These are phyloP conservation scores for Sextonia rubra DNA, from an alignment of 164 flowering plant species.

Conservation along the genomic window DNA sequence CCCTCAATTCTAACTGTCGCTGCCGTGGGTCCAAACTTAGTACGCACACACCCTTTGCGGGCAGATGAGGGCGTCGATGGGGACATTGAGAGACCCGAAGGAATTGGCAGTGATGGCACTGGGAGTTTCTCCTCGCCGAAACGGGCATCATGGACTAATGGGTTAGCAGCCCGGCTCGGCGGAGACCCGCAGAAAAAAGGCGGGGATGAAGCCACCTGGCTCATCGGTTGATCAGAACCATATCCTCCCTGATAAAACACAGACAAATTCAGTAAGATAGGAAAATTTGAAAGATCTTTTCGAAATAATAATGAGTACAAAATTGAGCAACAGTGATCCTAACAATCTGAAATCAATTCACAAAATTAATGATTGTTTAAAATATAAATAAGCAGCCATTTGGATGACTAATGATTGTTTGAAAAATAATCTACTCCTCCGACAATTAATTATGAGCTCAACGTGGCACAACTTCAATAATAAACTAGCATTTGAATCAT, in stretches of 20 bases:
- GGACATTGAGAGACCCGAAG: slow-evolving; percentile 27
- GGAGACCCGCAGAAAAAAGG: slow-evolving; percentile 71
- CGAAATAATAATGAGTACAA: too few species aligned
- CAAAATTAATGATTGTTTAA: too few species aligned
- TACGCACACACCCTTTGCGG: slow-evolving; percentile 50
- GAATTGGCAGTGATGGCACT: slow-evolving; percentile 11
- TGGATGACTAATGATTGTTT: too few species aligned
- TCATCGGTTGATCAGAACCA: slow-evolving; percentile 27
- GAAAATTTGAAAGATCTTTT: too few species aligned
- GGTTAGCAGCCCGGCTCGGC: slow-evolving; percentile 66
- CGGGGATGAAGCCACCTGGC: slow-evolving; percentile 47
- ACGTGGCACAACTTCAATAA: too few species aligned
- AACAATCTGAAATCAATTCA: too few species aligned
- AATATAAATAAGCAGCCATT: too few species aligned
- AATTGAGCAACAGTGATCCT: too few species aligned
- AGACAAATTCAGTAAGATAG: too few species aligned
- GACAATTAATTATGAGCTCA: too few species aligned
- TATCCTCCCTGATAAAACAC: slow-evolving; percentile 34
- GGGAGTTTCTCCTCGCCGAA: slow-evolving; percentile 45
- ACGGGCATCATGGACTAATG: slow-evolving; percentile 56
- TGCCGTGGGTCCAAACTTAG: slow-evolving; percentile 61
- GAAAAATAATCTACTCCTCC: too few species aligned
- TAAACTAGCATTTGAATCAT: too few species aligned
- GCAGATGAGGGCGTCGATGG: slow-evolving; percentile 41
- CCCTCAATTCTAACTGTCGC: slow-evolving; percentile 81